Evolutionary conservation across 2,329 filamentous ascomycete genomes (phyloP), one percentile per base, ranked within the genome.

Genomic region (Botrytis elliptica): DNA sequence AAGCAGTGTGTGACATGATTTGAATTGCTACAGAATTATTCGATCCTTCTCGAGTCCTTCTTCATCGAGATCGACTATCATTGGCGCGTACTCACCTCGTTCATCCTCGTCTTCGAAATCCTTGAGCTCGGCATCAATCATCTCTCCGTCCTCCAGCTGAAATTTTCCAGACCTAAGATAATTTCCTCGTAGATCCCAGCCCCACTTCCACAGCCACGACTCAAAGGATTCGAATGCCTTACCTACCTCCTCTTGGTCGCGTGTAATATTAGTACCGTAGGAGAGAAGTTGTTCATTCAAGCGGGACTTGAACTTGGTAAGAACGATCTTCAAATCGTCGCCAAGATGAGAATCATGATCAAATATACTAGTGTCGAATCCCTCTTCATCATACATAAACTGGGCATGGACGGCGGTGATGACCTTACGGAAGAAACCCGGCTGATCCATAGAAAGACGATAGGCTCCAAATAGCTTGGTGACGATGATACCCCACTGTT

Each of bases 401-500:
- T 91, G 89, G 0, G 87, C 84, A 65, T 87, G 84, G 42, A 91
- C 78, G 0, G 86, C 84, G 63, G 83, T 83, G 20, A 90, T 81
- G 46, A 90, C 82, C n/a, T 80, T 79, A 3, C 81, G 81, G 18
- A 84, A 84, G 46, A 91, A 84, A 0, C 75, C 71, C 0, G 88
- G 88, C 2, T 82, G 82, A 5, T 79, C 77, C 36, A 81, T 74
- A 0, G 84, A 81, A 1, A 91, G 84, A 16, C 77, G 76, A 77
- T 86, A 85, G 2, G 87, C 85, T 40, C 85, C 85, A 65, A 91
- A 84, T 18, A 89, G 77, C 49, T 89, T 78, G 66, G 83, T 85
- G 57, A 87, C 83, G 75, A 89, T 84, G 77, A 89, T 84, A 83
- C 85, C 88, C 89, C 89, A 91, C 75, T 91, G 88, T 75, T 89